Percentiles rank a stretch among this genome's conserved stretches.
These are phyloP conservation scores for Zanthoxylum bungeanum DNA, from an alignment of 345 rosid species.

Conservation along the genomic window DNA sequence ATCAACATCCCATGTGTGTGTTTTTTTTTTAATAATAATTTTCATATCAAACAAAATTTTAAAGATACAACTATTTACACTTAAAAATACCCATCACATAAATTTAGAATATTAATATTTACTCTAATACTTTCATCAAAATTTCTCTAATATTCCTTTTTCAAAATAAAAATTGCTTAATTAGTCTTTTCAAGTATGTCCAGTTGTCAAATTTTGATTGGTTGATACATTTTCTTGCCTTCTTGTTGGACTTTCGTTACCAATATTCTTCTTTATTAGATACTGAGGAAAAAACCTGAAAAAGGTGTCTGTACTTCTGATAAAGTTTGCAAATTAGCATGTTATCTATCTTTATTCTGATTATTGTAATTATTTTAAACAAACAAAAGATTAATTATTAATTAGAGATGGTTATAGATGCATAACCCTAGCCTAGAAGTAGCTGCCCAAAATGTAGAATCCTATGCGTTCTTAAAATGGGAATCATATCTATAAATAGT, in stretches of 20 bases:
- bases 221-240: background rate
- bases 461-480: constrained; percentile 37
- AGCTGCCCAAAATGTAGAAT: constrained; percentile 36
- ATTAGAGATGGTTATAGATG: background rate
- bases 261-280: constrained; percentile 38
- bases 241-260: background rate
- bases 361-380: background rate
- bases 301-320: constrained; percentile 2
- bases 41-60: background rate
- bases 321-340: constrained; percentile 14
- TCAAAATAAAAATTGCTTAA: too few relatives aligned
- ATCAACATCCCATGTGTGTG: constrained; percentile 1
- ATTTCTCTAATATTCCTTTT: too few relatives aligned
- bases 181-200: too few relatives aligned
- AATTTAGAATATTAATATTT: too few relatives aligned
- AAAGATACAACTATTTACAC: too few relatives aligned
- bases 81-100: too few relatives aligned
- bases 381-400: constrained; percentile 6
- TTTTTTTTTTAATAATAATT: background rate
- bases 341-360: constrained; percentile 16
- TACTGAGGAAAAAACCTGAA: constrained; percentile 11
- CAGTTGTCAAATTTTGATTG: background rate
- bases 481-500: too few relatives aligned
- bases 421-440: constrained; percentile 20
- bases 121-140: too few relatives aligned